Evolutionary conservation across 371 early-diverging fungal species (phyloP), one percentile per base, ranked within the genome.

Genomic region (Enterospora canceri): DNA sequence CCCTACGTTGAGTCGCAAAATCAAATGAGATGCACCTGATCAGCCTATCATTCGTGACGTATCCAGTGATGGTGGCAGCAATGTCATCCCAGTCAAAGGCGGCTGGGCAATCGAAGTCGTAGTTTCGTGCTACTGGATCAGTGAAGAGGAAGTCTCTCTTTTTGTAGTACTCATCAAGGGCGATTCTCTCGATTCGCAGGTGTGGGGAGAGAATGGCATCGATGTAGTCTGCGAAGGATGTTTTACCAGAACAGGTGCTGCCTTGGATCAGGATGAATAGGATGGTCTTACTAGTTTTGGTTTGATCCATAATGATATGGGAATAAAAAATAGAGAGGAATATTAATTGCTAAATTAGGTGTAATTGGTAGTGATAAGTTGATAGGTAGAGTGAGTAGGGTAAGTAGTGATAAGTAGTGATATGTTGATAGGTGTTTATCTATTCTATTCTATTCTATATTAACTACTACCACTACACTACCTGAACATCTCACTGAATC

Each of bases 21-120:
- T n/a, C 56, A 56, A 69, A 68, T 28, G 16, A 3, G 1, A 26
- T 49, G 3, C 21, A 16, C 26, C 31, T 21, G 49, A 69, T 31
- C 31, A 30, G 33, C 21, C 49, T 19, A 3, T 65, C 15, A 26
- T 61, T 54, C 16, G 59, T 50, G 16, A 57, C 30, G 1, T 74
- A 30, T 18, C 50, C 55, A 19, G 55, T 21, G 26, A 74, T 29
- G n/a, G 57, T 58, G 24, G 53, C 53, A 18, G 50, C 24, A 18
- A 74, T 49, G 12, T n/a, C 54, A 40, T 67, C 32, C 66, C 66
- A 74, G 54, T 74, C 62, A 1, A 70, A 46, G 18, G 70, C 61
- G 0, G 47, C 70, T 15, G 74, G 74, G 46, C 66, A 70, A 51
- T 74, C 74, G 67, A 74, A 74, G 35, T 74, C 70, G 29, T 74